Evolutionary conservation across 768 basidiomycete genomes (phyloP).

Genomic region (Suillus sp.): DNA sequence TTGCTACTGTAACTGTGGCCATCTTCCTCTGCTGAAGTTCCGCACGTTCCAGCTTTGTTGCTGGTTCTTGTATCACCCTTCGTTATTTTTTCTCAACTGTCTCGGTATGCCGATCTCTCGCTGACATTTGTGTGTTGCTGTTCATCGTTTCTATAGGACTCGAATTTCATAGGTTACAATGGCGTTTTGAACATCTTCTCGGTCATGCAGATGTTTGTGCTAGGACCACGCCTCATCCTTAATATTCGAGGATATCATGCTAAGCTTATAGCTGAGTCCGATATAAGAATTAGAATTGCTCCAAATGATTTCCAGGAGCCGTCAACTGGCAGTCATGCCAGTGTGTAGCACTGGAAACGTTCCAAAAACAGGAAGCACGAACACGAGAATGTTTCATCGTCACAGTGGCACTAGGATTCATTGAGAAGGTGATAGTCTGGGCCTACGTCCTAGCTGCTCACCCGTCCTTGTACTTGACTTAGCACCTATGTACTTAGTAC

Average conservation of each 20-base stretch:
- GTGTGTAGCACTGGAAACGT: background rate
- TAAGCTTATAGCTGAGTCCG: background rate
- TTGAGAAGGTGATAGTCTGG: background rate
- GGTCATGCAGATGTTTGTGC: constrained; percentile 1
- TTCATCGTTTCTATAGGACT: background rate
- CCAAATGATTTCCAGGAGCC: background rate
- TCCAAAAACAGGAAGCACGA: background rate
- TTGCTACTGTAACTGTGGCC: background rate
- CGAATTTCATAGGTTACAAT: background rate
- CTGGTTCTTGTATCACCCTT: background rate
- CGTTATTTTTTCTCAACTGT: background rate
- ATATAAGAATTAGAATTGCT: background rate
- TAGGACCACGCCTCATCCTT: constrained; percentile 5
- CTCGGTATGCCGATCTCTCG: background rate
- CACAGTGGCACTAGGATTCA: background rate
- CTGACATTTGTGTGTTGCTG: background rate
- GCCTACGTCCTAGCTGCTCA: background rate
- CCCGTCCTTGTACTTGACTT: background rate
- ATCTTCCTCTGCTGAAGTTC: background rate
- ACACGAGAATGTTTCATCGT: background rate
- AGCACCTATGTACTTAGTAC: background rate
- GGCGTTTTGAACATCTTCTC: background rate
- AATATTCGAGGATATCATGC: constrained; percentile 1
- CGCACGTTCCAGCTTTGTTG: background rate
- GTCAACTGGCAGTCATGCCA: background rate